Evolutionary conservation across 2,329 filamentous ascomycete genomes (phyloP).

Genomic region (Pleurostoma richardsiae): DNA sequence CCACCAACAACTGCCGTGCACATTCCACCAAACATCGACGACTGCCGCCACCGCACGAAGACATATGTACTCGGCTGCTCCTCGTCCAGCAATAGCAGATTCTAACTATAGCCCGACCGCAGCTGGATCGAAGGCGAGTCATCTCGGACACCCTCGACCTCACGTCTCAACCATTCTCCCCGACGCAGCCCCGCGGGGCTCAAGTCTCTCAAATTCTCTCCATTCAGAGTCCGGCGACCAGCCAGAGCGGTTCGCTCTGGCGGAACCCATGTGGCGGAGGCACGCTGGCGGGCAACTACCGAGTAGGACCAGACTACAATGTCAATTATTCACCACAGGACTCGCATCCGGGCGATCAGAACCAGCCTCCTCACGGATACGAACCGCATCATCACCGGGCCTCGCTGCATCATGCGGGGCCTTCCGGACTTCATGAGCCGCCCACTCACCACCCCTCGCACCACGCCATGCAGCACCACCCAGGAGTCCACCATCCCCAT

Average conservation of each 20-base stretch:
- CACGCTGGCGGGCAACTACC: slow-evolving; percentile 72
- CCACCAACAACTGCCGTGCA: slow-evolving; percentile 6
- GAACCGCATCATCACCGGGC: slow-evolving; percentile 44
- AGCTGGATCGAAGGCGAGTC: slow-evolving; percentile 21
- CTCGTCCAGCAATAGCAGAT: slow-evolving; percentile 21
- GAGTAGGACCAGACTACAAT: slow-evolving; percentile 65
- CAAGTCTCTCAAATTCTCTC: slow-evolving; percentile 51
- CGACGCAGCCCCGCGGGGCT: slow-evolving; percentile 50
- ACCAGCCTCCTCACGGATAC: slow-evolving; percentile 60
- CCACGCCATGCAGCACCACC: slow-evolving; percentile 35
- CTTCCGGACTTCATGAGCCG: slow-evolving; percentile 40
- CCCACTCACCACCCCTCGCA: slow-evolving; percentile 35
- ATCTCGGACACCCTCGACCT: slow-evolving; percentile 22
- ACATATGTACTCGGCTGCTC: slow-evolving; percentile 29
- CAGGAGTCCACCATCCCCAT: slow-evolving; percentile 40
- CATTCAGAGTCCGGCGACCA: slow-evolving; percentile 60
- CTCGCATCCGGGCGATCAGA: slow-evolving; percentile 59
- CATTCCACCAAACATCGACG: slow-evolving; percentile 5
- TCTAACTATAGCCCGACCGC: slow-evolving; percentile 17
- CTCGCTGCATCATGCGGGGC: slow-evolving; percentile 42
- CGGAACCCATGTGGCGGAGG: slow-evolving; percentile 67
- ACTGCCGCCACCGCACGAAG: slow-evolving; percentile 15
- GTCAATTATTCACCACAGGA: slow-evolving; percentile 69
- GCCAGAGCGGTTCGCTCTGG: slow-evolving; percentile 74
- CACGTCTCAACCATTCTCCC: slow-evolving; percentile 13